Evolutionary conservation across 441 rosid species (phyloP), one percentile per base, ranked within the genome.

Genomic region (Gossypium gossypioides): DNA sequence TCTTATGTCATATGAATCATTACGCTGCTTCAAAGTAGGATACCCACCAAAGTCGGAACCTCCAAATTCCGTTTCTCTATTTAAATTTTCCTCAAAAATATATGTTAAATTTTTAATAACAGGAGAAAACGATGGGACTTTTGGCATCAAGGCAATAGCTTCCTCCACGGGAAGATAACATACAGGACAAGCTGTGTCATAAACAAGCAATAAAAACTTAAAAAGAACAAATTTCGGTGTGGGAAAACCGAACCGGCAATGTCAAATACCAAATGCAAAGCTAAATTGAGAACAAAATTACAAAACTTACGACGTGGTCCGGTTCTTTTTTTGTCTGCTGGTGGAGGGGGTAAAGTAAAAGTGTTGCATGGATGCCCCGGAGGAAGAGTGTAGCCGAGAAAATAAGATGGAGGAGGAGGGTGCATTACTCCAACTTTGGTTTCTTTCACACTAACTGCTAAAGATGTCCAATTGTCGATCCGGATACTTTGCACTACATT

Each of bases 41-140:
- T 84, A 92, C 54, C 97, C 97, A 71, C 97, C 95, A 76, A 92
- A 92, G 21, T 89, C 89, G 0, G 96, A 92, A 61, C 97, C 96
- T 77, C 97, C 96, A 75, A 89, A 90, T 76, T 84, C 91, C 50
- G 81, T 78, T 12, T 80, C 79, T 75, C 76, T 87, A 72, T 76
- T 84, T 56, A 78, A 58, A 6, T 83, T 81, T 72, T 88, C 90
- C 81, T 92, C 93, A 58, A 78, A 75, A 62, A 90, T 79, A 71
- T 87, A 92, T 3, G 89, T 81, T 80, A 92, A 81, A 74, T 76
- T 79, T 76, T 87, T 86, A 57, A 92, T 66, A 34, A 88, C 84
- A 0, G 95, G 92, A 62, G 95, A 89, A 75, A 74, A 84, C 22
- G 96, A 90, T 25, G 97, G 89, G 63, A 75, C 82, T 75, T 79